Evolutionary conservation across 176 grass and related monocot species (phyloP).

Genomic region (Aegilops speltoides): DNA sequence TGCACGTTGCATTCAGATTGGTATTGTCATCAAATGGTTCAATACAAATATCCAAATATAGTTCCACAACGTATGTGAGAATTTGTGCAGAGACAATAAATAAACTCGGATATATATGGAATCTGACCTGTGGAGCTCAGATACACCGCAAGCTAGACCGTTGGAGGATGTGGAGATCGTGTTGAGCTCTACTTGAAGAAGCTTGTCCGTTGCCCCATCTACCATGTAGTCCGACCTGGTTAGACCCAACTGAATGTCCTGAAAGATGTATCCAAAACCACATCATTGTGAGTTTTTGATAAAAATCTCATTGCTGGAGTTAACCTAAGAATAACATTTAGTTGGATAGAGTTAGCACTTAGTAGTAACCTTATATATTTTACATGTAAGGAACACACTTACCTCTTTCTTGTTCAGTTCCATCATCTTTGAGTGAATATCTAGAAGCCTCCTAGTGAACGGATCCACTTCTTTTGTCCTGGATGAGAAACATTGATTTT

Average conservation of each 20-base stretch:
- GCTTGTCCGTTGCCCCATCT: constrained; percentile 45
- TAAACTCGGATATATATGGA: not conserved
- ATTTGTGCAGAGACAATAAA: not conserved
- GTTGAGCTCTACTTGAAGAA: constrained; percentile 75
- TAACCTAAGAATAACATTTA: not conserved
- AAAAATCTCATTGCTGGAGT: not conserved
- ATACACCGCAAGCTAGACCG: constrained; percentile 58
- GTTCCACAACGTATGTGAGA: not conserved
- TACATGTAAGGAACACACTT: not conserved
- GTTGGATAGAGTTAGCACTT: not conserved
- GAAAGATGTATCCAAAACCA: not conserved
- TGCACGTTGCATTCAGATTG: not conserved
- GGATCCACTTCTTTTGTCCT: constrained; percentile 64
- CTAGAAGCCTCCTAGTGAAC: constrained; percentile 60
- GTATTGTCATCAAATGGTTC: not conserved
- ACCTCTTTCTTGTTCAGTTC: constrained; percentile 54
- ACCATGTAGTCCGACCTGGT: constrained; percentile 73
- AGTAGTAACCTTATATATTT: not conserved
- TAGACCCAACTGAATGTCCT: constrained; percentile 57
- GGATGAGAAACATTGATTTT: not conserved
- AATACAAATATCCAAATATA: not conserved
- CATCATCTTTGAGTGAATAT: constrained; percentile 61
- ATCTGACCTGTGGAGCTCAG: constrained; percentile 60
- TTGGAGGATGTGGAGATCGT: constrained; percentile 64
- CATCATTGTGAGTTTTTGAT: too few relatives aligned